phyloP scores from a whole-genome alignment of 192 early-diverging fungal genomes.

The Backusella parvicylindrica region DNA sequence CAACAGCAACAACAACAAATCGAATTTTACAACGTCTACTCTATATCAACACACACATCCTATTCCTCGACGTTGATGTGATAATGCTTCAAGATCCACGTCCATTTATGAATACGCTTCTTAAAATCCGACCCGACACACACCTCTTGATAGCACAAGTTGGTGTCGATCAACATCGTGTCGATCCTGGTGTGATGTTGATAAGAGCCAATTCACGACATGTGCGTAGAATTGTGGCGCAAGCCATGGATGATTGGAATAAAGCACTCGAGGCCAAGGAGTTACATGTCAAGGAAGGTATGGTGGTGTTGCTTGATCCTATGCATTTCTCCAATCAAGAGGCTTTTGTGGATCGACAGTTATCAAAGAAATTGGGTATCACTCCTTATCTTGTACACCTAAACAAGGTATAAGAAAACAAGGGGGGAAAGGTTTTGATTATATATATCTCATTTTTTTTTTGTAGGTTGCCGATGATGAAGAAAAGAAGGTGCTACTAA shows the following conservation, averaged over 20 bases:
- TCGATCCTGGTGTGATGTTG: conserved; percentile 27
- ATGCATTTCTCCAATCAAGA: conserved; percentile 27
- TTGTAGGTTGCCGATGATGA: neutral
- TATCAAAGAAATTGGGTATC: conserved; percentile 12
- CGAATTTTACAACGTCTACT: conserved; percentile 25
- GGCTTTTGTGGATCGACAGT: conserved; percentile 13
- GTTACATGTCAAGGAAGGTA: conserved; percentile 15
- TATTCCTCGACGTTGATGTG: conserved; percentile 30
- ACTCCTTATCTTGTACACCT: conserved; percentile 31
- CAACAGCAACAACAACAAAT: too few species aligned
- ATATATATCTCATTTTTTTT: neutral
- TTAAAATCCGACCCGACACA: conserved; percentile 18
- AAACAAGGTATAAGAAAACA: conserved; percentile 10
- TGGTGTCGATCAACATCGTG: conserved; percentile 10
- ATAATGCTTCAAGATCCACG: conserved; percentile 18
- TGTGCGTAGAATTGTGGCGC: conserved; percentile 15
- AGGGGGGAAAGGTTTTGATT: neutral
- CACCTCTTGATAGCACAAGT: conserved; percentile 20
- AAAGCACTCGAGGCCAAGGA: conserved; percentile 13
- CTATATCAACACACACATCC: conserved; percentile 14
- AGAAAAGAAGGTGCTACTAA: too few species aligned
- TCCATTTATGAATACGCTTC: conserved; percentile 10
- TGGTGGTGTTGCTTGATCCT: conserved; percentile 21
- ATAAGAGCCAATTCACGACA: conserved; percentile 14
- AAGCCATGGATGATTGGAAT: conserved; percentile 18